Evolutionary conservation across 768 basidiomycete species (phyloP).

Genomic region (Macrocybe gigantea): DNA sequence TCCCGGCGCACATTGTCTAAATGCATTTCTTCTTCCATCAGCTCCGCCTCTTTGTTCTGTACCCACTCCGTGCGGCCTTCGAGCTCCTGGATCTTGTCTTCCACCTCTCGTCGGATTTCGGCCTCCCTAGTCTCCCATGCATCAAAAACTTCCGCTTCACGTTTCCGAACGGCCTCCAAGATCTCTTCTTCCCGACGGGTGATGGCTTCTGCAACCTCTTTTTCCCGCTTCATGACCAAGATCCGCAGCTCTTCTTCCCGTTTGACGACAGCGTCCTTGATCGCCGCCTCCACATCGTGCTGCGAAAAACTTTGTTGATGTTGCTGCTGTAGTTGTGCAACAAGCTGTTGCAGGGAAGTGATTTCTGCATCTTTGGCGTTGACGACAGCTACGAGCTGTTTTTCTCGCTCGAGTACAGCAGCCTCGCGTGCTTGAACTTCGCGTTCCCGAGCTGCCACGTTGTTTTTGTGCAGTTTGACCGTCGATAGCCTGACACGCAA

Average conservation of each 20-base stretch:
- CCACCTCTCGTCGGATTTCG: conserved; percentile 46
- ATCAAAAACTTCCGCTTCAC: conserved; percentile 58
- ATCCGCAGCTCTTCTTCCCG: conserved; percentile 68
- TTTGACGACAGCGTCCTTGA: conserved; percentile 51
- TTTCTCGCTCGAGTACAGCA: conserved; percentile 49
- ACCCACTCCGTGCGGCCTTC: conserved; percentile 48
- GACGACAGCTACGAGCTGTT: conserved; percentile 38
- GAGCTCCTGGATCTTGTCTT: conserved; percentile 38
- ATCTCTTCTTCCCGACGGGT: conserved; percentile 65
- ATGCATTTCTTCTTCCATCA: conserved; percentile 44
- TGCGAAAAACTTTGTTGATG: conserved; percentile 21
- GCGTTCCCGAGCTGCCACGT: conserved; percentile 53
- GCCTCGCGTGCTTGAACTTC: conserved; percentile 57
- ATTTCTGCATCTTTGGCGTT: conserved; percentile 60
- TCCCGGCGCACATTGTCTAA: conserved; percentile 41
- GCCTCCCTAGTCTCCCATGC: conserved; percentile 53
- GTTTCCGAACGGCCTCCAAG: conserved; percentile 55
- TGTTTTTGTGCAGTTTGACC: conserved; percentile 59
- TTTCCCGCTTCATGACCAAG: conserved; percentile 61
- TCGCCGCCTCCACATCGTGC: conserved; percentile 35
- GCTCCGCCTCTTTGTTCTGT: conserved; percentile 43
- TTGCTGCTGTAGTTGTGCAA: conserved; percentile 34
- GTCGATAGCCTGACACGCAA: conserved; percentile 43
- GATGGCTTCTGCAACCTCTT: conserved; percentile 64
- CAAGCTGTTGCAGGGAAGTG: conserved; percentile 35